These are phyloP conservation scores for Coemansia guatemalensis DNA, from an alignment of 192 early-diverging fungal genomes.

Conservation along the genomic window DNA sequence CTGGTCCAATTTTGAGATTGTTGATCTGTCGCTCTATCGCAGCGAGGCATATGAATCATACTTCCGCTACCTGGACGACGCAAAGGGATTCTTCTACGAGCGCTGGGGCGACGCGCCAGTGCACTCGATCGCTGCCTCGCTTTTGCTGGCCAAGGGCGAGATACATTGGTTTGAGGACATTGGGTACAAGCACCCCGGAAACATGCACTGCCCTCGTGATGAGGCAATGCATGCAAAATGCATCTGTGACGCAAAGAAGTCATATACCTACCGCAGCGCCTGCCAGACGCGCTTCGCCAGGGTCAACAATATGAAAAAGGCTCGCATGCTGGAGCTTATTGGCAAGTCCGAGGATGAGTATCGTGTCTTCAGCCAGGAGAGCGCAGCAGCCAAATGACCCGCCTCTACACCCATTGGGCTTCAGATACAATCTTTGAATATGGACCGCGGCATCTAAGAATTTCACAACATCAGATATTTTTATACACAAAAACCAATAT, in stretches of 20 bases:
- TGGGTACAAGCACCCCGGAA: conserved; percentile 67
- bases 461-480: neutral
- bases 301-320: conserved; percentile 51
- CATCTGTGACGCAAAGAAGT: conserved; percentile 35
- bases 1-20: conserved; percentile 81
- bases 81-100: conserved; percentile 68
- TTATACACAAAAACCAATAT: too few species aligned
- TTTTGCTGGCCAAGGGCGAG: conserved; percentile 61
- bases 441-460: neutral
- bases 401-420: neutral
- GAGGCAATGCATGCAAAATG: conserved; percentile 44
- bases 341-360: conserved; percentile 35
- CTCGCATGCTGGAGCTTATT: conserved; percentile 43
- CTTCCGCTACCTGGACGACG: conserved; percentile 60
- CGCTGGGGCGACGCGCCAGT: conserved; percentile 63
- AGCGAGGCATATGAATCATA: conserved; percentile 56
- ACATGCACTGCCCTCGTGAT: conserved; percentile 70
- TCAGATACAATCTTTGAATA: neutral
- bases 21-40: conserved; percentile 57
- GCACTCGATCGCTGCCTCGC: conserved; percentile 64
- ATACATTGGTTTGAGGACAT: conserved; percentile 77
- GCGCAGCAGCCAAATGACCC: neutral
- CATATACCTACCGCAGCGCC: conserved; percentile 51
- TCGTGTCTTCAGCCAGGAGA: neutral
- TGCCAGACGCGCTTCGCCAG: conserved; percentile 50